Evolutionary conservation across 805 yeast genomes (phyloP).

Genomic region (Hemisphaericaspora nanyangensis): DNA sequence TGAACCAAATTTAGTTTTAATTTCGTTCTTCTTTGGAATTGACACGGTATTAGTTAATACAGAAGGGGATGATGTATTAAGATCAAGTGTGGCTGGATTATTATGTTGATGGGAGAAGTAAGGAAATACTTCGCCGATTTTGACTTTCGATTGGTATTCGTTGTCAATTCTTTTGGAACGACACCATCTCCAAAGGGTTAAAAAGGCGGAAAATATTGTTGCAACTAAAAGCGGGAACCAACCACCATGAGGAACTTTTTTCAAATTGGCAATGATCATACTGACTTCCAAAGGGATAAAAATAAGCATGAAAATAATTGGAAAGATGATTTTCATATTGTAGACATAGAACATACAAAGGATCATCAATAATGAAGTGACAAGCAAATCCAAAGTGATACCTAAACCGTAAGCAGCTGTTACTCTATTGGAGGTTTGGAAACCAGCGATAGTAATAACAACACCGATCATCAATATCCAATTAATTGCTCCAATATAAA

Average conservation of each 20-base stretch:
- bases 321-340: conserved; percentile 29
- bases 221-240: conserved; percentile 57
- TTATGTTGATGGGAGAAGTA: conserved; percentile 2
- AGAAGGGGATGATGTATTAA: neutral
- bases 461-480: conserved; percentile 51
- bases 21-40: neutral
- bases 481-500: conserved; percentile 51
- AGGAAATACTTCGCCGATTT: conserved; percentile 34
- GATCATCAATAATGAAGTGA: conserved; percentile 46
- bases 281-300: conserved; percentile 48
- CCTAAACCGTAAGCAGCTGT: conserved; percentile 63
- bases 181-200: conserved; percentile 48
- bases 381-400: conserved; percentile 50
- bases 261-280: conserved; percentile 45
- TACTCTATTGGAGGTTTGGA: conserved; percentile 44
- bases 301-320: conserved; percentile 29
- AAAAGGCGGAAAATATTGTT: conserved; percentile 30
- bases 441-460: conserved; percentile 48
- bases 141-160: conserved; percentile 31
- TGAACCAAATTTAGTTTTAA: conserved; percentile 17
- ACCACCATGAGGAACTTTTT: conserved; percentile 55
- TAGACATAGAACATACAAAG: conserved; percentile 45
- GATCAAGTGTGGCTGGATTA: conserved; percentile 5
- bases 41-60: neutral
- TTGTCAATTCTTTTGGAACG: conserved; percentile 37